These are phyloP conservation scores for Fusarium denticulatum DNA, from an alignment of 2,329 filamentous ascomycete genomes.

Conservation along the genomic window DNA sequence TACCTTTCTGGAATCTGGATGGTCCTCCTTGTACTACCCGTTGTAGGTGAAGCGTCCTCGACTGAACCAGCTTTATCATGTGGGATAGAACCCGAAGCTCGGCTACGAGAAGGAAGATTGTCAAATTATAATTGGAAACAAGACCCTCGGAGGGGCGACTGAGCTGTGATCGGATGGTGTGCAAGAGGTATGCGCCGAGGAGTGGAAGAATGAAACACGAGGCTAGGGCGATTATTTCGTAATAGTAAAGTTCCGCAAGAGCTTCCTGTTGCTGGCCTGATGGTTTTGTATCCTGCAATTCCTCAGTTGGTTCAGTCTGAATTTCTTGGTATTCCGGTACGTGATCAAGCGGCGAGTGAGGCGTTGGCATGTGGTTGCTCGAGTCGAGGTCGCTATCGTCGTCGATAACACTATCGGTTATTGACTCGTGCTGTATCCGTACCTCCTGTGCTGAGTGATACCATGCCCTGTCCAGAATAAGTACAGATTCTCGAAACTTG, in stretches of 20 bases:
- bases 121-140: slow-evolving; percentile 92
- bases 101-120: slow-evolving; percentile 86
- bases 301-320: slow-evolving; percentile 32
- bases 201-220: slow-evolving; percentile 84
- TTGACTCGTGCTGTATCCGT: slow-evolving; percentile 61
- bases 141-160: slow-evolving; percentile 86
- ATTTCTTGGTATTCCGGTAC: slow-evolving; percentile 55
- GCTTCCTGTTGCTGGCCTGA: slow-evolving; percentile 52
- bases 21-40: slow-evolving; percentile 70
- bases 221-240: slow-evolving; percentile 78
- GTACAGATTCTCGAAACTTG: not conserved
- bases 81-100: slow-evolving; percentile 87
- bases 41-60: slow-evolving; percentile 84
- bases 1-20: slow-evolving; percentile 46
- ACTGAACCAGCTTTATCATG: slow-evolving; percentile 80
- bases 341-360: slow-evolving; percentile 49
- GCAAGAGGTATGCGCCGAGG: slow-evolving; percentile 83
- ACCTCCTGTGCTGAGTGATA: slow-evolving; percentile 76
- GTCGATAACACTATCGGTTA: slow-evolving; percentile 54
- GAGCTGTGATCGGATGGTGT: slow-evolving; percentile 81
- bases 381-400: slow-evolving; percentile 57
- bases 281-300: slow-evolving; percentile 5
- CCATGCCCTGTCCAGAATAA: slow-evolving; percentile 57
- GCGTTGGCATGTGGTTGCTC: slow-evolving; percentile 25
- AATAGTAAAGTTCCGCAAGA: slow-evolving; percentile 72